These are phyloP conservation scores for Cadophora luteo-olivacea DNA, from an alignment of 2,329 filamentous ascomycete species.

Conservation along the genomic window DNA sequence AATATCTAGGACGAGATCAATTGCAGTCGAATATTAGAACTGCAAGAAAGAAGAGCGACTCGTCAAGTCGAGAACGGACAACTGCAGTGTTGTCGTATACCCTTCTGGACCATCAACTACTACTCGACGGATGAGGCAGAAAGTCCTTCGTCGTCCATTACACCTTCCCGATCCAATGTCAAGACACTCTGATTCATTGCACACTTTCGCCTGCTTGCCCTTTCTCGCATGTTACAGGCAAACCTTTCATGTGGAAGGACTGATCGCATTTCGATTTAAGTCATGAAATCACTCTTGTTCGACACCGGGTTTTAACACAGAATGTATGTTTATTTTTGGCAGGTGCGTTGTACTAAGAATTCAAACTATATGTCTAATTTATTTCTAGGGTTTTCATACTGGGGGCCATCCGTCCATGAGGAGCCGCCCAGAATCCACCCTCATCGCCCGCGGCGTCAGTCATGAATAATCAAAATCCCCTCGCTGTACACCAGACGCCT, in stretches of 20 bases:
- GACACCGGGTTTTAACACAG: not conserved
- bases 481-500: conserved; percentile 1
- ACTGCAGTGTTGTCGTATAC: too few species aligned
- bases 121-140: not conserved
- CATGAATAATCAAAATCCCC: not conserved
- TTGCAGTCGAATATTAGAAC: not conserved
- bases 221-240: not conserved
- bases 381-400: not conserved
- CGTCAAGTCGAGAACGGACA: too few species aligned
- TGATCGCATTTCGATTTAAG: not conserved
- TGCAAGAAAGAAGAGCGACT: not conserved
- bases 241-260: not conserved
- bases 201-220: not conserved
- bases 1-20: not conserved
- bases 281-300: not conserved
- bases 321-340: not conserved
- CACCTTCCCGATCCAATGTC: conserved; percentile 1
- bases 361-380: not conserved
- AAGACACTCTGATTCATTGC: not conserved
- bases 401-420: not conserved
- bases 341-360: not conserved
- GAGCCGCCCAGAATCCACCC: not conserved
- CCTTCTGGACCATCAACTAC: not conserved
- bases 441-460: not conserved
- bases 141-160: not conserved